Evolutionary conservation across 1,139 yeast genomes (phyloP).

Genomic region (Taphrina confusa): DNA sequence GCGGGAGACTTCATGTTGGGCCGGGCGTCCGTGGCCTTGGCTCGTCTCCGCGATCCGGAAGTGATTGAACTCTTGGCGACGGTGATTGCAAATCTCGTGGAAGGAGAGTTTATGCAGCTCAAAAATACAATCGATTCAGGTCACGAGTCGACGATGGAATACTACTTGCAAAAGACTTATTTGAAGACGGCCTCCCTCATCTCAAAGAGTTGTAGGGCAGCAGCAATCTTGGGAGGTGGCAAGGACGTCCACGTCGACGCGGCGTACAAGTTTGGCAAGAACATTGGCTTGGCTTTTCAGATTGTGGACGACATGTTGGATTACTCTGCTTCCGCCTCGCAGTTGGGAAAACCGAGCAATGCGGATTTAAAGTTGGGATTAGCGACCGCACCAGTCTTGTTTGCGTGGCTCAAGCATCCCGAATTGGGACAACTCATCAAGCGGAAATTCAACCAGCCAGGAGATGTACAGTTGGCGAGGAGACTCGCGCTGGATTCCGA

Average conservation of each 20-base stretch:
- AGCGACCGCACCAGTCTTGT: slow-evolving; percentile 95
- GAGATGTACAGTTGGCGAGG: slow-evolving; percentile 81
- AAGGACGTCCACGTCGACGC: slow-evolving; percentile 71
- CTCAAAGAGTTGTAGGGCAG: slow-evolving; percentile 92
- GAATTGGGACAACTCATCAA: slow-evolving; percentile 79
- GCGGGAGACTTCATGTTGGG: slow-evolving; percentile 96
- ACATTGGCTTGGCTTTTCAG: slow-evolving; percentile 92
- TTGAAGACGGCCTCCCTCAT: slow-evolving; percentile 91
- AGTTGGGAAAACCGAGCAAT: slow-evolving; percentile 83
- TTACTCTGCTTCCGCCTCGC: slow-evolving; percentile 77
- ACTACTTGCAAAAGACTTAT: slow-evolving; percentile 91
- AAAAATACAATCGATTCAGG: slow-evolving; percentile 70
- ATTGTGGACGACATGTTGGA: slow-evolving; percentile 95
- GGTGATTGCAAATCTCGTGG: slow-evolving; percentile 93
- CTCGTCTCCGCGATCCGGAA: slow-evolving; percentile 91
- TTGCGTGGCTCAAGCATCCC: slow-evolving; percentile 89
- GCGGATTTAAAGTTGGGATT: slow-evolving; percentile 92
- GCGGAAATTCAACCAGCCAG: slow-evolving; percentile 75
- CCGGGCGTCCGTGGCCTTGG: slow-evolving; percentile 93
- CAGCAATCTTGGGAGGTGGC: slow-evolving; percentile 91
- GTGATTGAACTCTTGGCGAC: slow-evolving; percentile 93
- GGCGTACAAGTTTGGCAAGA: slow-evolving; percentile 88
- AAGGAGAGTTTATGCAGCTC: slow-evolving; percentile 98
- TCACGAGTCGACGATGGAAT: slow-evolving; percentile 74
- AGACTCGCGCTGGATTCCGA: slow-evolving; percentile 66